These are phyloP conservation scores for Phytophthora syringae DNA, from an alignment of 352 stramenopile genomes.

Conservation along the genomic window DNA sequence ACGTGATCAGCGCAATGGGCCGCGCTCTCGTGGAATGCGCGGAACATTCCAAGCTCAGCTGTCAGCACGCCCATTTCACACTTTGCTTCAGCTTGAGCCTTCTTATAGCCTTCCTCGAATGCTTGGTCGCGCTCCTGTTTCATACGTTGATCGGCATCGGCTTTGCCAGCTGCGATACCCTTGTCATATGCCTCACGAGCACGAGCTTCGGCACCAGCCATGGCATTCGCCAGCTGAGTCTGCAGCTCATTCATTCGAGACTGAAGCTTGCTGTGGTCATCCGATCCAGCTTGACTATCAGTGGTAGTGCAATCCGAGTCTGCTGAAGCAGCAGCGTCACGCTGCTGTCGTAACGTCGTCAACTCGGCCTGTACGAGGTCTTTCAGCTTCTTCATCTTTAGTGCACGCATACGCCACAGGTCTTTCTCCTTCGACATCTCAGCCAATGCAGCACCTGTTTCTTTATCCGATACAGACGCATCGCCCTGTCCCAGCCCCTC, in stretches of 20 bases:
- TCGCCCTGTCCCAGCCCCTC: slow-evolving; percentile 33
- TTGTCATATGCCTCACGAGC: slow-evolving; percentile 53
- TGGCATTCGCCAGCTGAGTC: slow-evolving; percentile 41
- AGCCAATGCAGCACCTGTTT: slow-evolving; percentile 13
- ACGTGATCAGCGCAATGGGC: slow-evolving; percentile 40
- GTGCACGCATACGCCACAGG: slow-evolving; percentile 75
- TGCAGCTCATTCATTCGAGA: slow-evolving; percentile 42
- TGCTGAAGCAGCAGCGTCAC: slow-evolving; percentile 15
- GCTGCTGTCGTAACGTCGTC: slow-evolving; percentile 44
- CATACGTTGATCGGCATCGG: slow-evolving; percentile 40
- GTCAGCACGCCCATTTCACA: slow-evolving; percentile 52
- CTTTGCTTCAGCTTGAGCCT: slow-evolving; percentile 36
- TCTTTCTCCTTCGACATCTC: slow-evolving; percentile 66
- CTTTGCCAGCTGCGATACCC: slow-evolving; percentile 42
- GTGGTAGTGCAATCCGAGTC: background rate
- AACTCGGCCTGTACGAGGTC: slow-evolving; percentile 69
- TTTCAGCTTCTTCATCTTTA: slow-evolving; percentile 90
- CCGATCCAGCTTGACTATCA: slow-evolving; percentile 3
- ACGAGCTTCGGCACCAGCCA: slow-evolving; percentile 38
- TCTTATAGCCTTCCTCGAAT: slow-evolving; percentile 48
- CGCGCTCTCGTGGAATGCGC: slow-evolving; percentile 52
- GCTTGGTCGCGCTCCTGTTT: slow-evolving; percentile 43
- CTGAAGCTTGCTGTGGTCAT: slow-evolving; percentile 42
- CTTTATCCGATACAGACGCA: background rate
- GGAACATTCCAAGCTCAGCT: slow-evolving; percentile 57